A percentile compares a stretch with the other conserved stretches of the same genome.
Conservation (phyloP, 225 moss, liverwort and hornwort species). For the Polytrichum commune region DNA sequence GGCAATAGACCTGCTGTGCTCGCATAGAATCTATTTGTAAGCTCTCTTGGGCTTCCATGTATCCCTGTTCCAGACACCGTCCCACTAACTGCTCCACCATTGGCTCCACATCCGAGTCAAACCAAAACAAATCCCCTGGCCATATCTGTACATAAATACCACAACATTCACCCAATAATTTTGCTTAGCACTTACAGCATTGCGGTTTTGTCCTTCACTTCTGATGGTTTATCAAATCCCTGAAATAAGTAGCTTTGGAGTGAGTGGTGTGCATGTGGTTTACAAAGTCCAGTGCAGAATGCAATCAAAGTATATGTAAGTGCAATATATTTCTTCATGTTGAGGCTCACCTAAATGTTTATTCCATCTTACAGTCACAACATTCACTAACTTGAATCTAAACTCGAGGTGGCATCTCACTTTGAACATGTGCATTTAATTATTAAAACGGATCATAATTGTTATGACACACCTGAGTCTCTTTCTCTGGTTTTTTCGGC, state of each 20-base stretch:
- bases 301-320: too few relatives aligned
- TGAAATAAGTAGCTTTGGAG: too few relatives aligned
- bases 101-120: constrained; percentile 37
- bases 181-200: too few relatives aligned
- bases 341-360: too few relatives aligned
- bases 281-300: too few relatives aligned
- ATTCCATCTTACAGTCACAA: not conserved
- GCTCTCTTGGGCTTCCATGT: constrained; percentile 50
- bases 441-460: too few relatives aligned
- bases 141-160: constrained; percentile 27
- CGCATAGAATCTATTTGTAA: constrained; percentile 26
- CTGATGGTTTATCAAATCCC: not conserved
- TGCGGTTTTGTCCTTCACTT: not conserved
- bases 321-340: too few relatives aligned
- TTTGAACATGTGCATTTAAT: not conserved
- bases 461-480: constrained; percentile 25
- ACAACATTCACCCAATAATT: not conserved
- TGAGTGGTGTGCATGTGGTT: too few relatives aligned
- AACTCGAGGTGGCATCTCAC: not conserved
- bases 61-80: constrained; percentile 46
- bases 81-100: constrained; percentile 53
- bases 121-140: constrained; percentile 37
- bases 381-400: not conserved
- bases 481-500: constrained; percentile 28
- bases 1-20: constrained; percentile 31